Evolutionary conservation across 2,329 filamentous ascomycete species (phyloP).

Genomic region (Aspergillus glaucus): DNA sequence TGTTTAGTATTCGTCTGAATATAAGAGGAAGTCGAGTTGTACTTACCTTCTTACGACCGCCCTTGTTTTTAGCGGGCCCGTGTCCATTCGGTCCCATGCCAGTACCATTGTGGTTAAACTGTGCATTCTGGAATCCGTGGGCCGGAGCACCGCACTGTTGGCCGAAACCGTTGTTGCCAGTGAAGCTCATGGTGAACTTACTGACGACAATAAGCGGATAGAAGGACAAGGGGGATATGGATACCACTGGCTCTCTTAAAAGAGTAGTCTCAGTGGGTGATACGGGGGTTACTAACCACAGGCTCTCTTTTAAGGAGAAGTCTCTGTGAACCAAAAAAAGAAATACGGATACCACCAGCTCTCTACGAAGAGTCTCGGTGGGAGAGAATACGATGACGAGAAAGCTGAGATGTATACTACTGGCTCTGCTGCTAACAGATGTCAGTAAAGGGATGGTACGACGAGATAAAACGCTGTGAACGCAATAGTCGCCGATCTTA

Average conservation of each 20-base stretch:
- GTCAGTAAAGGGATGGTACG: background rate
- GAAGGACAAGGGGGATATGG: background rate
- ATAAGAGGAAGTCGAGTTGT: background rate
- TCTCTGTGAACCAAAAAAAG: background rate
- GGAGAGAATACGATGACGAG: background rate
- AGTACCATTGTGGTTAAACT: too few species aligned
- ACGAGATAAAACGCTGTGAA: background rate
- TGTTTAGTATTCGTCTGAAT: too few species aligned
- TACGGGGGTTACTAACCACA: too few species aligned
- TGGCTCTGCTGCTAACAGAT: background rate
- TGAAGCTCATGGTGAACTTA: background rate
- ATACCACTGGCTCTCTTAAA: background rate
- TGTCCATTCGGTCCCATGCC: too few species aligned
- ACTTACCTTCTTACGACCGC: background rate
- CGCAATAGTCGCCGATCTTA: background rate
- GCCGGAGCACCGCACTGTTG: background rate
- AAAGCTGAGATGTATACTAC: background rate
- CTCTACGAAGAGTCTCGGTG: background rate
- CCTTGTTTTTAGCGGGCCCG: too few species aligned
- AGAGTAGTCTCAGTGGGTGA: background rate
- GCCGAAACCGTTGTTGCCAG: conserved; percentile 2
- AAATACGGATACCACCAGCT: background rate
- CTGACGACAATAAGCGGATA: background rate
- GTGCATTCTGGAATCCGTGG: too few species aligned
- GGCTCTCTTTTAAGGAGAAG: too few species aligned